Evolutionary conservation across 1,284 basidiomycete species (phyloP), one percentile per base, ranked within the genome.

Genomic region (Ceratobasidium sp.): DNA sequence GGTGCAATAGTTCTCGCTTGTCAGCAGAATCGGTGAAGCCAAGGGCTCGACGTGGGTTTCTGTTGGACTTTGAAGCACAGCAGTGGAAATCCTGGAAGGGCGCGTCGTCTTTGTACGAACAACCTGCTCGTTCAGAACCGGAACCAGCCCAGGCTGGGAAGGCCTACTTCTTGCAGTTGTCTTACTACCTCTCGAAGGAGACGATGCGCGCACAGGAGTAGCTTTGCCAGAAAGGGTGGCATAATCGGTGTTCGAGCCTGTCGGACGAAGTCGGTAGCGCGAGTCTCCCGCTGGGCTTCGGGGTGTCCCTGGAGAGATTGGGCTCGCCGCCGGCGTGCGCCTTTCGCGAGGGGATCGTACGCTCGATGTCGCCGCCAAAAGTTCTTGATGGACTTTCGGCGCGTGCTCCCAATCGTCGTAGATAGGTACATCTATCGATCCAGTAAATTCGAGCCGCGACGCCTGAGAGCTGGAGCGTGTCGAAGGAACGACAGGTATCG

Each of bases 381-480:
- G 50, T 0, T 75, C 73, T 26, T 62, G 46, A n/a, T 62, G 73
- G 28, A 66, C 38, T 12, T 44, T 46, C 5, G 59, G 62, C 40
- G 73, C 62, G 42, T 75, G 73, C 28, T 54, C 48, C 73, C 73
- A 75, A 33, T 75, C 50, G 33, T 75, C 73, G 38, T 75, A 65
- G 23, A 66, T 75, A 20, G 73, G 73, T n/a, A 75, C 62, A n/a
- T 75, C 50, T 20, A 28, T 28, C 28, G 71, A 65, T 15, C 73
- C 48, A 10, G 73, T 65, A 38, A 75, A 75, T 23, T 75, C 73
- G 44, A 75, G 50, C 62, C 44, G 48, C 17, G 73, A 40, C 15
- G 44, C 28, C 17, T 38, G 68, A 38, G 68, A 42, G 40, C 40
- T 42, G n/a, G n/a, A 13, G 38, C 56, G 56, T 6, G 57, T 7